Percentiles rank a stretch among this genome's conserved stretches.
Conservation (phyloP, 495 filamentous ascomycete species). For the Astrothelium subdiscretum region DNA sequence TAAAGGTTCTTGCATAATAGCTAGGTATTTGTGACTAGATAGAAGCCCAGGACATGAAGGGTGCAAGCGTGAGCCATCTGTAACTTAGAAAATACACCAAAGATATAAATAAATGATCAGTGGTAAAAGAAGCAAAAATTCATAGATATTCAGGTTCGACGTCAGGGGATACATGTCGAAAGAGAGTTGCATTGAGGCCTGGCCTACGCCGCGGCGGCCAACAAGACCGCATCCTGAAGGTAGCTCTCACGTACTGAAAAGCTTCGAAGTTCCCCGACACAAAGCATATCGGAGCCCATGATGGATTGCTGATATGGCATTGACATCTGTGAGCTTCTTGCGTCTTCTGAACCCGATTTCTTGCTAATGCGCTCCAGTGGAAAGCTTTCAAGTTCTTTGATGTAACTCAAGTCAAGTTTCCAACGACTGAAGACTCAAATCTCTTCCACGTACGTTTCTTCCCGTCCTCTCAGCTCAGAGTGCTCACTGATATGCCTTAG, state of each 20-base stretch:
- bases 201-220: no score
- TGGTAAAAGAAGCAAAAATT: no score
- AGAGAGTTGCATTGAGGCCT: no score
- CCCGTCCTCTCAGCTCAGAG: constrained; percentile 36
- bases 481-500: constrained; percentile 31
- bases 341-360: neutral
- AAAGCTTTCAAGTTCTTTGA: constrained; percentile 99
- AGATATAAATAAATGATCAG: no score
- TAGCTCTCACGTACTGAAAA: neutral
- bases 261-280: neutral
- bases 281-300: neutral
- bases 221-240: neutral
- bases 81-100: no score
- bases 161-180: no score
- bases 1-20: neutral
- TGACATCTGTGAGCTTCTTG: constrained; percentile 24
- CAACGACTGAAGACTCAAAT: constrained; percentile 56
- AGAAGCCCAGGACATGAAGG: no score
- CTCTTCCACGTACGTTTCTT: constrained; percentile 44
- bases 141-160: no score
- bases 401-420: constrained; percentile 68
- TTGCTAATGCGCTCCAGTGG: constrained; percentile 50
- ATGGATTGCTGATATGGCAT: constrained; percentile 23
- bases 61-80: no score
- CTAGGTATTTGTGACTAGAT: neutral